Conservation (phyloP, 768 basidiomycete species). For the Kwoniella mangroviensis region DNA sequence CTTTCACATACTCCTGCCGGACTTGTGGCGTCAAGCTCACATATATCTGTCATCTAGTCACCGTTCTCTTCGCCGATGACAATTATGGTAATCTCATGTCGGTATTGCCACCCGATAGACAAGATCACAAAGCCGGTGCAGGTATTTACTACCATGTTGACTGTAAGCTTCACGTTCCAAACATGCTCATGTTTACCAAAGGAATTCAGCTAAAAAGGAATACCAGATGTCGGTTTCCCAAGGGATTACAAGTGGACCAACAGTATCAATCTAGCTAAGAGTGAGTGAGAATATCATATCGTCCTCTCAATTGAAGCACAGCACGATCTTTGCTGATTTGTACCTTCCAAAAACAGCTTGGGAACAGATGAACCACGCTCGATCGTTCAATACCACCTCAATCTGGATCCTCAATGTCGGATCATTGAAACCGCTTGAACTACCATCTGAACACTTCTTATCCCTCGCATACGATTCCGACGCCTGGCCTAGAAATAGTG, state of each 20-base stretch:
- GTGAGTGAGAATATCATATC: conserved; percentile 8
- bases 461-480: conserved; percentile 68
- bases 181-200: background rate
- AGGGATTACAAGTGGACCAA: conserved; percentile 75
- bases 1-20: background rate
- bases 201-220: background rate
- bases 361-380: conserved; percentile 72
- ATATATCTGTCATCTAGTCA: conserved; percentile 16
- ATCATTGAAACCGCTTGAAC: conserved; percentile 74
- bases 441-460: conserved; percentile 72
- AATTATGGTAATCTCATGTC: conserved; percentile 77
- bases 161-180: conserved; percentile 4
- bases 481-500: conserved; percentile 65
- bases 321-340: background rate
- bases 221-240: conserved; percentile 66
- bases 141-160: conserved; percentile 72
- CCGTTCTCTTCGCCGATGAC: conserved; percentile 64
- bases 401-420: conserved; percentile 79
- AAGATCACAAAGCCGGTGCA: conserved; percentile 69
- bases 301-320: background rate
- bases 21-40: background rate
- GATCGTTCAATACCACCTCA: conserved; percentile 66
- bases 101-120: conserved; percentile 62
- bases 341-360: conserved; percentile 59
- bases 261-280: conserved; percentile 44